phyloP scores from a whole-genome alignment of 2,329 filamentous ascomycete species.

The Apiospora hydei region DNA sequence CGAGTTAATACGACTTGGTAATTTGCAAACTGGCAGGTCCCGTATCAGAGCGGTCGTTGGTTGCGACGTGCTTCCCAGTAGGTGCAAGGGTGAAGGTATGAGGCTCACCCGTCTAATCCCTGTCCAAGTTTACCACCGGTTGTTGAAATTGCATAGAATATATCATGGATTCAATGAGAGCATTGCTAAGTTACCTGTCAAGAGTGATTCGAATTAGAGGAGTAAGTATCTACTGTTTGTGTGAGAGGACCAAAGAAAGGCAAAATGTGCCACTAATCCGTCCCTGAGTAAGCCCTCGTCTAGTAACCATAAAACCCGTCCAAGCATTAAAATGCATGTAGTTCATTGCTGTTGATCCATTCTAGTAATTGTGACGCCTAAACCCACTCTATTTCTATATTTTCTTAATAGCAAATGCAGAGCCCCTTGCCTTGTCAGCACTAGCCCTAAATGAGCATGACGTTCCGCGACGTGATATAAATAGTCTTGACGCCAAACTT shows the following conservation, averaged over 20 bases:
- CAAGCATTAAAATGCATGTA: not conserved
- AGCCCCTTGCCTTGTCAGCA: not conserved
- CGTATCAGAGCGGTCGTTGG: no score
- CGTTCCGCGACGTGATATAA: constrained; percentile 36
- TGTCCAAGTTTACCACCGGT: not conserved
- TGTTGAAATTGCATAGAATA: not conserved
- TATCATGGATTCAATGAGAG: no score
- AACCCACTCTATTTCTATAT: not conserved
- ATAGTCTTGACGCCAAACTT: constrained; percentile 34
- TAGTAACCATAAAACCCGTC: not conserved
- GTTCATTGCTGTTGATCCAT: constrained; percentile 2
- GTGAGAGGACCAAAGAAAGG: not conserved
- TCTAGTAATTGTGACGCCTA: constrained; percentile 10
- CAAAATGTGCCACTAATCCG: not conserved
- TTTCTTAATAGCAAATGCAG: not conserved
- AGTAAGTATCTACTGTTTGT: not conserved
- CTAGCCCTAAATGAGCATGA: constrained; percentile 34
- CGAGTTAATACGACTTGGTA: not conserved
- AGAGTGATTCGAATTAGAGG: not conserved
- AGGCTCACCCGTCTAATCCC: not conserved
- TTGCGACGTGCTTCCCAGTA: not conserved
- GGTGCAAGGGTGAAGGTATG: not conserved
- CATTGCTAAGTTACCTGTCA: no score
- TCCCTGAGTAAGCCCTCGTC: not conserved
- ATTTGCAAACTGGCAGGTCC: not conserved